Conservation (phyloP, 2,329 filamentous ascomycete genomes). For the Calonectria hawksworthii region DNA sequence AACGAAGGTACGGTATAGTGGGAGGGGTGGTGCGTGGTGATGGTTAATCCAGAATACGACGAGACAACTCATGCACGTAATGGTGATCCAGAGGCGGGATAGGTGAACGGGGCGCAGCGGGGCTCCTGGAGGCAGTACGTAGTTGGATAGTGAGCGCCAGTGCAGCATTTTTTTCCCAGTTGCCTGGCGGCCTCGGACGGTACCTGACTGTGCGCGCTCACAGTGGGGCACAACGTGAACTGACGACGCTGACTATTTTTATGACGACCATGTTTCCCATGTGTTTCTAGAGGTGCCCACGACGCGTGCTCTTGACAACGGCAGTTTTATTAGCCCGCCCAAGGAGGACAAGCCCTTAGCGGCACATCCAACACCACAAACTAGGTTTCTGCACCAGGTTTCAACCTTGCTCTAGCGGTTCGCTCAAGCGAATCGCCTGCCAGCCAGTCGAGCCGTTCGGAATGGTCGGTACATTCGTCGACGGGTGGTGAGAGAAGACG, state of each 20-base stretch:
- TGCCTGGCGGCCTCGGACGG: slow-evolving; percentile 13
- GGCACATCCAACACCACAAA: neutral
- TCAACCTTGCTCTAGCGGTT: slow-evolving; percentile 8
- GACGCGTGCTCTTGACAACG: slow-evolving; percentile 11
- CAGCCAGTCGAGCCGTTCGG: slow-evolving; percentile 1
- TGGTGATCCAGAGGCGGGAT: slow-evolving; percentile 7
- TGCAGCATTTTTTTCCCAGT: slow-evolving; percentile 1
- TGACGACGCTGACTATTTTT: slow-evolving; percentile 6
- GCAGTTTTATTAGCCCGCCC: neutral
- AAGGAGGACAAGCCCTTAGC: neutral
- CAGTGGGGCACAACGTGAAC: neutral
- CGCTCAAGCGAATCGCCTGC: neutral
- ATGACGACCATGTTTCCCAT: slow-evolving; percentile 1
- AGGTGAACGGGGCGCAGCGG: neutral
- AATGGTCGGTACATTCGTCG: slow-evolving; percentile 10
- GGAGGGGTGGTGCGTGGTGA: neutral
- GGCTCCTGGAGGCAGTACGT: neutral
- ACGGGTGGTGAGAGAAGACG: slow-evolving; percentile 5
- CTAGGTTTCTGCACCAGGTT: slow-evolving; percentile 7
- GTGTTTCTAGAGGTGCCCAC: slow-evolving; percentile 3
- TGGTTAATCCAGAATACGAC: neutral
- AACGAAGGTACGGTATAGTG: neutral
- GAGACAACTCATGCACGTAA: slow-evolving; percentile 9
- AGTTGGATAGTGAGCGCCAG: neutral
- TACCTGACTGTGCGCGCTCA: slow-evolving; percentile 18